A percentile compares a stretch with the other conserved stretches of the same genome.
Evolutionary conservation across 2,329 filamentous ascomycete species (phyloP).

Genomic region (Aureobasidium subglaciale): DNA sequence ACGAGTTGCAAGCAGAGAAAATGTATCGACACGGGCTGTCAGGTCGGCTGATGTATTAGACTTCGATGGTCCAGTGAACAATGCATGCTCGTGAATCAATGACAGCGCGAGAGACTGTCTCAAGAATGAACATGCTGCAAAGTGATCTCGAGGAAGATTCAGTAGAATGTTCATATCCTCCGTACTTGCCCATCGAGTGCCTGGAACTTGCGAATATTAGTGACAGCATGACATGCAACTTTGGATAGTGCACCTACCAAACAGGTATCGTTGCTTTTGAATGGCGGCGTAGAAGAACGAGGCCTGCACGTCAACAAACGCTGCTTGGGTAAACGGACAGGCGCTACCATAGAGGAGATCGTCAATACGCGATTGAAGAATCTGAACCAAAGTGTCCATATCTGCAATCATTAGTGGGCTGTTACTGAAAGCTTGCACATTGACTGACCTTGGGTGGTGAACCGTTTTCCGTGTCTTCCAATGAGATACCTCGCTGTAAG

Average conservation of each 20-base stretch:
- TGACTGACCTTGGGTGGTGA: slow-evolving; percentile 6
- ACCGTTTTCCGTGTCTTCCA: background rate
- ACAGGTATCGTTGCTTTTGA: background rate
- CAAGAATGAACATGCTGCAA: slow-evolving; percentile 9
- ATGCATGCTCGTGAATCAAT: background rate
- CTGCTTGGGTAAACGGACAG: slow-evolving; percentile 30
- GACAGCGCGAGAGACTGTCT: slow-evolving; percentile 9
- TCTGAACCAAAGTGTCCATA: background rate
- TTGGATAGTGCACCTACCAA: background rate
- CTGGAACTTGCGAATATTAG: background rate
- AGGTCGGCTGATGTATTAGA: background rate
- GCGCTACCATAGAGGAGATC: slow-evolving; percentile 17
- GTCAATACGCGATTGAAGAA: slow-evolving; percentile 9
- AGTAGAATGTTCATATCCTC: slow-evolving; percentile 7
- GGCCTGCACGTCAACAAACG: slow-evolving; percentile 30
- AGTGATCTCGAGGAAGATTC: background rate
- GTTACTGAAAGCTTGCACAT: background rate
- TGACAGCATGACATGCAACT: no score
- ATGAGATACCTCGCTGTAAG: slow-evolving; percentile 24
- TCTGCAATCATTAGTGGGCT: background rate
- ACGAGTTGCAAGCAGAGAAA: background rate
- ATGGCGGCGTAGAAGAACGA: slow-evolving; percentile 9
- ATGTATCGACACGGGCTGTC: background rate
- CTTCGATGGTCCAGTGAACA: background rate
- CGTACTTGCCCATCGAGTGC: background rate